Evolutionary conservation across 1,284 basidiomycete genomes (phyloP).

Genomic region (Cryptococcus sp.): DNA sequence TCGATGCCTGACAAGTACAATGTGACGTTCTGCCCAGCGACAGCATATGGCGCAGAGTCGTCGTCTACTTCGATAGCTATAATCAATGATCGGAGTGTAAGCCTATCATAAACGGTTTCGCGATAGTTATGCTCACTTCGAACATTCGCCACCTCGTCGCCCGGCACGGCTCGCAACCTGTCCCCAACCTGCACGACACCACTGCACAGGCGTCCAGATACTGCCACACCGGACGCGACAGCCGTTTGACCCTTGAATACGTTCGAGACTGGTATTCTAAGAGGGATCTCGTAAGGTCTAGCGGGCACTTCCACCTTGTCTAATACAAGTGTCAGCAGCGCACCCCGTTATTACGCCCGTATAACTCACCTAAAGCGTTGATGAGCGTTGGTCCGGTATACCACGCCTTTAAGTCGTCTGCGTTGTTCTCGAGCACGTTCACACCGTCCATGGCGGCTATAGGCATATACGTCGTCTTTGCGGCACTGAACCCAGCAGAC

Average conservation of each 20-base stretch:
- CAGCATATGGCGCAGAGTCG: slow-evolving; percentile 77
- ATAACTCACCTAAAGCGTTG: slow-evolving; percentile 68
- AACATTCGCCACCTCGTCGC: slow-evolving; percentile 84
- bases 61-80: slow-evolving; percentile 85
- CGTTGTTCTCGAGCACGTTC: slow-evolving; percentile 64
- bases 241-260: slow-evolving; percentile 88
- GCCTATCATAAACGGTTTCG: background rate
- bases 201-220: slow-evolving; percentile 82
- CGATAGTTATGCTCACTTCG: slow-evolving; percentile 61
- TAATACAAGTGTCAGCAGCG: slow-evolving; percentile 40
- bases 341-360: background rate
- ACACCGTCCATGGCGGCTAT: slow-evolving; percentile 88
- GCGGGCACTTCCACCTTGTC: slow-evolving; percentile 79
- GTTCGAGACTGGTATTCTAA: slow-evolving; percentile 90
- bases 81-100: background rate
- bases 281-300: slow-evolving; percentile 72
- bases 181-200: slow-evolving; percentile 94
- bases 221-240: slow-evolving; percentile 67
- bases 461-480: slow-evolving; percentile 81
- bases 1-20: slow-evolving; percentile 84
- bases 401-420: slow-evolving; percentile 63
- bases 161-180: slow-evolving; percentile 79
- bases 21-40: slow-evolving; percentile 85
- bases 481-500: slow-evolving; percentile 79
- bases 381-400: slow-evolving; percentile 84